Conservation (phyloP, 2,329 filamentous ascomycete species). For the Westerdykella ornata region DNA sequence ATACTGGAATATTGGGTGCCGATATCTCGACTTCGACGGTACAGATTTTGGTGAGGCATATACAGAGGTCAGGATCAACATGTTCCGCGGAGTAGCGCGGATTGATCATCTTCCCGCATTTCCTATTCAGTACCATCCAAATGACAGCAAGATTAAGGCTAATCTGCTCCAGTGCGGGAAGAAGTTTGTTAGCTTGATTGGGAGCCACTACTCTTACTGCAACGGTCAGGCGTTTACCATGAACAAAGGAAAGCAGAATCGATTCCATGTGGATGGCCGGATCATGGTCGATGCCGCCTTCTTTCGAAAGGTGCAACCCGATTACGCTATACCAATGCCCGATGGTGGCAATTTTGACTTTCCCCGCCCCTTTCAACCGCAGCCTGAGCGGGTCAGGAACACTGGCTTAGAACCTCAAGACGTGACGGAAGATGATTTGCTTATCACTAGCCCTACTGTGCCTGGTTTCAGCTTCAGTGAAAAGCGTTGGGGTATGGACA, state of each 20-base stretch:
- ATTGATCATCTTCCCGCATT: constrained; percentile 5
- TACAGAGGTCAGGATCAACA: constrained; percentile 3
- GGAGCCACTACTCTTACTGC: constrained; percentile 23
- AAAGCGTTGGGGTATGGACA: constrained; percentile 16
- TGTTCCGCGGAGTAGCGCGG: constrained; percentile 4
- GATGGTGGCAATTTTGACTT: constrained; percentile 4
- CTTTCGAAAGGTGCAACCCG: constrained; percentile 23
- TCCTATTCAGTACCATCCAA: constrained; percentile 4
- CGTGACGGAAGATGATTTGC: constrained; percentile 13
- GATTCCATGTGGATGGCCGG: constrained; percentile 14
- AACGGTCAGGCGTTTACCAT: constrained; percentile 31
- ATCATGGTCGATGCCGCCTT: constrained; percentile 25
- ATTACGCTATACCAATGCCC: constrained; percentile 13
- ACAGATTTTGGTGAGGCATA: constrained; percentile 4
- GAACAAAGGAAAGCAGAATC: constrained; percentile 12
- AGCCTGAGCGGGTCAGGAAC: constrained; percentile 6
- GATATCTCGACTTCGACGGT: constrained; percentile 4
- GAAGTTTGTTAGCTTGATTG: constrained; percentile 8
- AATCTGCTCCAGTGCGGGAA: constrained; percentile 4
- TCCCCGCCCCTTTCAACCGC: constrained; percentile 1
- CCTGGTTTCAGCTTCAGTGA: constrained; percentile 13
- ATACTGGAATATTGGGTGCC: constrained; percentile 5
- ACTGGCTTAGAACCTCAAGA: constrained; percentile 7
- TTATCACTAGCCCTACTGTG: constrained; percentile 16
- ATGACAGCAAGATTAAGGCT: constrained; percentile 3